Percentiles rank a stretch among this genome's conserved stretches.
These are phyloP conservation scores for Phytophthora brassicae DNA, from an alignment of 352 stramenopile genomes.

Conservation along the genomic window DNA sequence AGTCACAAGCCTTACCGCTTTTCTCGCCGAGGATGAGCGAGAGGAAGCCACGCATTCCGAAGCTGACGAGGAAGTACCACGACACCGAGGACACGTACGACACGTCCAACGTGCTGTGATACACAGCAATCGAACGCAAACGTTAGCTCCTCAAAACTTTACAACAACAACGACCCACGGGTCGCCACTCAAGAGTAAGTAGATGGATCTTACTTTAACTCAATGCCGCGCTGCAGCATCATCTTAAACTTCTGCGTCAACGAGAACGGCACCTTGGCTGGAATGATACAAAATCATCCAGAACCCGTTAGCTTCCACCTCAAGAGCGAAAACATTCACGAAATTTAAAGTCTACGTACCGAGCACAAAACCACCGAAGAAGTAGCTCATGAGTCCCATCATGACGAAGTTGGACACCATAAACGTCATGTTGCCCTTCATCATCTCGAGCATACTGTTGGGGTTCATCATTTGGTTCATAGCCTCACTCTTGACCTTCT, in stretches of 20 bases:
- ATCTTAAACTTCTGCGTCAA: slow-evolving; percentile 98
- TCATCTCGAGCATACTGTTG: slow-evolving; percentile 97
- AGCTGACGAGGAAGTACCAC: slow-evolving; percentile 99
- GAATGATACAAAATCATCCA: background rate
- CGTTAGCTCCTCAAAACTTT: slow-evolving; percentile 2
- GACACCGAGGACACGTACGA: slow-evolving; percentile 97
- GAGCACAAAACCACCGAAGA: slow-evolving; percentile 98
- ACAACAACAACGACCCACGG: too few relatives aligned
- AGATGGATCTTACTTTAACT: slow-evolving; percentile 76
- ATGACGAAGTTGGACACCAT: slow-evolving; percentile 99
- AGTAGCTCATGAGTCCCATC: slow-evolving; percentile 99
- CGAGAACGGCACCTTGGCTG: slow-evolving; percentile 97
- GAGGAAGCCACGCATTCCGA: slow-evolving; percentile 96
- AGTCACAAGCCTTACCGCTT: slow-evolving; percentile 43
- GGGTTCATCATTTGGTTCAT: slow-evolving; percentile 96
- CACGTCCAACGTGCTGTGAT: slow-evolving; percentile 92
- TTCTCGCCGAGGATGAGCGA: slow-evolving; percentile 95
- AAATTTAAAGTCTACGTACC: slow-evolving; percentile 37
- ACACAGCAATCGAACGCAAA: slow-evolving; percentile 6
- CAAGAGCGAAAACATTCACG: background rate
- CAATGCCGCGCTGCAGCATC: slow-evolving; percentile 97
- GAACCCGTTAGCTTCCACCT: background rate
- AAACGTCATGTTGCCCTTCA: slow-evolving; percentile 99
- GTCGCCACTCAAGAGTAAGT: too few relatives aligned
- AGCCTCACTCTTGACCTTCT: slow-evolving; percentile 89